Percentiles rank a stretch among this genome's conserved stretches.
Evolutionary conservation across 2,329 filamentous ascomycete species (phyloP).

Genomic region (Stagonosporopsis tanaceti): DNA sequence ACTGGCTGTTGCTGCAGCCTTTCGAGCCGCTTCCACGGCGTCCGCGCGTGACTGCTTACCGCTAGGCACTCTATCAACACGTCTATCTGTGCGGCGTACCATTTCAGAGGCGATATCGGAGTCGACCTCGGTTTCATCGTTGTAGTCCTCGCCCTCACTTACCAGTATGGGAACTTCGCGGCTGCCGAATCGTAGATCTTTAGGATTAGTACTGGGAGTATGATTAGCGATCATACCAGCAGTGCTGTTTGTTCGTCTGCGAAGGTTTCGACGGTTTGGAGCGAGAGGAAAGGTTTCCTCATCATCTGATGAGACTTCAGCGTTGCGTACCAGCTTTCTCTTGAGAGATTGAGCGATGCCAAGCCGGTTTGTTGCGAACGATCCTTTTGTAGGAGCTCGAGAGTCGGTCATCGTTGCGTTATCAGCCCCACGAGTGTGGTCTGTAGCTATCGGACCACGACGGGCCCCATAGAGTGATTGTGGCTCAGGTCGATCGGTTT

Average conservation of each 20-base stretch:
- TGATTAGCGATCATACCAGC: background rate
- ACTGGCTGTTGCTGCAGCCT: background rate
- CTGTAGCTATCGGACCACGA: no score
- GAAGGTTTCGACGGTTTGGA: background rate
- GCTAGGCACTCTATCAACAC: background rate
- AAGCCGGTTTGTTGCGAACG: background rate
- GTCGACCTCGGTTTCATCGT: background rate
- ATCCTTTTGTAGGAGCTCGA: background rate
- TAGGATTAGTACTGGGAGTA: background rate
- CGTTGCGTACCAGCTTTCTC: background rate
- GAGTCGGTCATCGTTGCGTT: background rate
- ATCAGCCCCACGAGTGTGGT: background rate
- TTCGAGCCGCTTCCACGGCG: background rate
- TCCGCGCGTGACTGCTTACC: background rate
- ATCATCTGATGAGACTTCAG: background rate
- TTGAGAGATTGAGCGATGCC: background rate
- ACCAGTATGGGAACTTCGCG: background rate
- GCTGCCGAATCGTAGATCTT: background rate
- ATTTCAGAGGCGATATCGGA: background rate
- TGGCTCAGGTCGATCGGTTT: background rate
- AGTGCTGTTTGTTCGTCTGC: background rate
- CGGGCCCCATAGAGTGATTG: background rate
- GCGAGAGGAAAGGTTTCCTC: background rate
- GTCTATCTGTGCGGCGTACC: background rate
- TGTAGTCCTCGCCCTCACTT: background rate